Conservation (phyloP, 2,329 filamentous ascomycete genomes). For the Trichoderma hamatum region DNA sequence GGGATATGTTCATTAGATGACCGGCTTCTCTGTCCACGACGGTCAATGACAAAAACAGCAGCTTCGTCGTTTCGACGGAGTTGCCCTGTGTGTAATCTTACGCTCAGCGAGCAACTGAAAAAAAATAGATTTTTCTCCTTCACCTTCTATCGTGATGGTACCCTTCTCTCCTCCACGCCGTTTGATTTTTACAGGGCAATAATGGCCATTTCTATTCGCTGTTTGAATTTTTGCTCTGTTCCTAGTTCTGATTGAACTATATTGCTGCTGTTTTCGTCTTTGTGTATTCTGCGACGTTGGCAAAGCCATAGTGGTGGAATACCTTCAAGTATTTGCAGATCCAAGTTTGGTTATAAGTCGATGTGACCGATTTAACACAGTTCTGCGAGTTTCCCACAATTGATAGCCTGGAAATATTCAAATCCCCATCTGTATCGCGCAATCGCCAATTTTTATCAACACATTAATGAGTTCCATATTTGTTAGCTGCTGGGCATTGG, state of each 20-base stretch:
- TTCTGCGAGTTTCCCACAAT: not conserved
- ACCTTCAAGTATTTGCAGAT: not conserved
- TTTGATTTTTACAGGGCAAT: not conserved
- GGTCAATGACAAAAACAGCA: slow-evolving; percentile 23
- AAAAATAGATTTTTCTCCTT: slow-evolving; percentile 22
- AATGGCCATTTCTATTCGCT: not conserved
- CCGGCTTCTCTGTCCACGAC: not conserved
- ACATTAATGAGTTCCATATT: not conserved
- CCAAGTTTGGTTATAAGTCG: not conserved
- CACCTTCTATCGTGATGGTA: not conserved
- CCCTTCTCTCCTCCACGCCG: not conserved
- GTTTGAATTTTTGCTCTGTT: not conserved
- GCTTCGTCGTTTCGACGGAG: not conserved
- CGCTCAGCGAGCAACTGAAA: slow-evolving; percentile 22
- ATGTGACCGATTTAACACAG: no score
- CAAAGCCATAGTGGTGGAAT: not conserved
- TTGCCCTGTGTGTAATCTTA: slow-evolving; percentile 26
- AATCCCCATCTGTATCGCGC: not conserved
- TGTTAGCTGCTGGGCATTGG: not conserved
- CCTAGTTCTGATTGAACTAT: not conserved
- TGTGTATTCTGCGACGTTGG: not conserved
- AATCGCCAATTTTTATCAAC: not conserved
- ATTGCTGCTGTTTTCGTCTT: not conserved
- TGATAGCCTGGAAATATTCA: not conserved
- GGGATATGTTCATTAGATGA: slow-evolving; percentile 1